Base-by-base conservation (phyloP, 208 protist genomes). In the Paratrypanosoma confusum region DNA sequence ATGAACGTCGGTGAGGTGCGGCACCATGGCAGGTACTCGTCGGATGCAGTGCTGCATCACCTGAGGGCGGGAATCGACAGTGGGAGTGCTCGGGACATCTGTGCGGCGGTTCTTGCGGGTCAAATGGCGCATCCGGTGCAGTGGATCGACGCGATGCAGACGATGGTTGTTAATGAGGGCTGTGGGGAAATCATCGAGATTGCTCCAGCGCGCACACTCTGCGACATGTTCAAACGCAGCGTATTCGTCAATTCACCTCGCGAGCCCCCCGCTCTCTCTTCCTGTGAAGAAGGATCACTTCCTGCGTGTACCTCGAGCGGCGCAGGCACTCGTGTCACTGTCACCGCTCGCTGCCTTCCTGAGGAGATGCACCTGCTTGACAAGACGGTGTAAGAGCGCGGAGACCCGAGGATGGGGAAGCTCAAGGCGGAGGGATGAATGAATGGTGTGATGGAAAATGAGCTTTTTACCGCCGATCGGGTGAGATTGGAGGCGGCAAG, bases 131-230 rank as follows among this genome's bases (percentile, higher is more conserved):
- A 90, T 48, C 62, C 80, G 7, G 84, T 93, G 28, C 57, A 78
- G 57, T 93, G 84, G 84, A 80, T 73, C 25, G 67, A 75, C 24
- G 4, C 64, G 7, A 93, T 93, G 84, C 65, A 86, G 18, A 38
- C 60, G 22, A 60, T 88, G 8, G 70, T 93, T 0, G 23, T 74
- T 11, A 14, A 50, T 10, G 37, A 58, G 13, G 47, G 53, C 6
- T 67, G 69, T 33, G 32, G 32, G 6, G 40, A 59, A 0, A 59
- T 88, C 16, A 57, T 72, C 31, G 80, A 93, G 34, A 60, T 84
- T 28, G 50, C 84, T 17, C 84, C 79, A 0, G 32, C 62, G 33
- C 64, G 56, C 36, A 85, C 60, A 25, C 55, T 72, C 18, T 65
- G 70, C 0, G 81, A 90, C 40, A 84, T 93, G 65, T 73, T 88